phyloP scores from a whole-genome alignment of 768 basidiomycete species.

The Sarcodon aspratus region DNA sequence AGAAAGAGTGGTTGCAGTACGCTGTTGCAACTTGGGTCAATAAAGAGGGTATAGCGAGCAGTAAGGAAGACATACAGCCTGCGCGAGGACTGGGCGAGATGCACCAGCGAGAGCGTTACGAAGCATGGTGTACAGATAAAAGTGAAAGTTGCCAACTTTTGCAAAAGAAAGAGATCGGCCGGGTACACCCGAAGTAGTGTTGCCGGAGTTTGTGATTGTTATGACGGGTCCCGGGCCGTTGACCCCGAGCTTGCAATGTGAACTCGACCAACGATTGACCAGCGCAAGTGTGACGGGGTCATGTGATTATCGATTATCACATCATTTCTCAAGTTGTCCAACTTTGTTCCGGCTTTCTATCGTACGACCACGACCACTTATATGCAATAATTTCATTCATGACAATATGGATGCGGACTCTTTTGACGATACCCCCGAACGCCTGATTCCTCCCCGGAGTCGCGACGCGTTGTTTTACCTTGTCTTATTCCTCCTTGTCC shows the following conservation, averaged over 20 bases:
- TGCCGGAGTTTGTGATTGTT: no score
- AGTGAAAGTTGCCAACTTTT: constrained; percentile 13
- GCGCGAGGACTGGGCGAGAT: constrained; percentile 38
- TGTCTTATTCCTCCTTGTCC: constrained; percentile 41
- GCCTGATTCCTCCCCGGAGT: constrained; percentile 21
- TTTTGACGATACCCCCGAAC: constrained; percentile 13
- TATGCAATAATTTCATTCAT: not conserved
- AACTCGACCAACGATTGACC: no score
- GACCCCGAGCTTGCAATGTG: no score
- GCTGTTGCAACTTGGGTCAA: constrained; percentile 23
- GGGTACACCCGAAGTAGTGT: constrained; percentile 1
- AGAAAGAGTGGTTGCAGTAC: constrained; percentile 66
- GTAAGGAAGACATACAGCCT: constrained; percentile 34
- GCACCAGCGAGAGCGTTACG: constrained; percentile 50
- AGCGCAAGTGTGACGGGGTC: constrained; percentile 1
- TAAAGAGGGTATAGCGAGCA: not conserved
- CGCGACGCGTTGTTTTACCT: constrained; percentile 45
- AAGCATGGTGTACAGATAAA: constrained; percentile 38
- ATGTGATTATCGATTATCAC: no score
- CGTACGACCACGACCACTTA: no score
- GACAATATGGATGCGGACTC: constrained; percentile 5
- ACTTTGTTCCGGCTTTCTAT: no score
- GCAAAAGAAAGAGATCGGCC: constrained; percentile 1
- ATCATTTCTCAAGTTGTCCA: no score
- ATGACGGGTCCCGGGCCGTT: no score